Evolutionary conservation across 805 yeast genomes (phyloP).

Genomic region (Brettanomyces anomalus): DNA sequence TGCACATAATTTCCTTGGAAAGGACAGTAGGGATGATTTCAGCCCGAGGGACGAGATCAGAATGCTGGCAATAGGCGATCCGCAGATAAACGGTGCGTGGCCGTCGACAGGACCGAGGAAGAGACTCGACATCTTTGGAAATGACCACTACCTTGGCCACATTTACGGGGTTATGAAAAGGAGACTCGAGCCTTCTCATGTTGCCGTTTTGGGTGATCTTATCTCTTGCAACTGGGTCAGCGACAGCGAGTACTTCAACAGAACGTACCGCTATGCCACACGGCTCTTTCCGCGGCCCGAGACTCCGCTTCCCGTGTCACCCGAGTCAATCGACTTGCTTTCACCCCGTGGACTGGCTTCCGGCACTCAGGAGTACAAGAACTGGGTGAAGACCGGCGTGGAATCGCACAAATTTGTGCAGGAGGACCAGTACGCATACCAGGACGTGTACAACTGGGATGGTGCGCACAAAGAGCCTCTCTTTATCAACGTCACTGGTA

Average conservation of each 20-base stretch:
- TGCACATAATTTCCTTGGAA: constrained; percentile 21
- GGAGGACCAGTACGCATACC: constrained; percentile 35
- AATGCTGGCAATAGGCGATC: constrained; percentile 86
- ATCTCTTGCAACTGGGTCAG: constrained; percentile 92
- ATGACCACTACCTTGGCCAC: constrained; percentile 84
- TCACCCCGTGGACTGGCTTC: constrained; percentile 32
- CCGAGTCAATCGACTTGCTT: constrained; percentile 40
- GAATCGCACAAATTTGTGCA: constrained; percentile 23
- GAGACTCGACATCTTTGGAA: constrained; percentile 78
- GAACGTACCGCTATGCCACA: constrained; percentile 66
- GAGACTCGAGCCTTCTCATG: constrained; percentile 65
- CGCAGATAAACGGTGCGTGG: constrained; percentile 91
- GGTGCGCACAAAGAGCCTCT: constrained; percentile 40
- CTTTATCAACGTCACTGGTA: constrained; percentile 82
- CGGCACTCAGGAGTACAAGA: constrained; percentile 37
- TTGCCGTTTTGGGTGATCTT: constrained; percentile 87
- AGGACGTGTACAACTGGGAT: constrained; percentile 62
- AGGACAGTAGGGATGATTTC: constrained; percentile 9
- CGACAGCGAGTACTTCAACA: constrained; percentile 77
- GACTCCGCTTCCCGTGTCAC: constrained; percentile 37
- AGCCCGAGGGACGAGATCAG: constrained; percentile 33
- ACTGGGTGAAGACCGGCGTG: constrained; percentile 23
- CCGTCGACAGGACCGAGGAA: constrained; percentile 60
- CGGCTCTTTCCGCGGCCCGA: constrained; percentile 55
- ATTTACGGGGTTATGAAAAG: constrained; percentile 58